phyloP scores from a whole-genome alignment of 768 basidiomycete species.

The Lactarius sanguifluus region DNA sequence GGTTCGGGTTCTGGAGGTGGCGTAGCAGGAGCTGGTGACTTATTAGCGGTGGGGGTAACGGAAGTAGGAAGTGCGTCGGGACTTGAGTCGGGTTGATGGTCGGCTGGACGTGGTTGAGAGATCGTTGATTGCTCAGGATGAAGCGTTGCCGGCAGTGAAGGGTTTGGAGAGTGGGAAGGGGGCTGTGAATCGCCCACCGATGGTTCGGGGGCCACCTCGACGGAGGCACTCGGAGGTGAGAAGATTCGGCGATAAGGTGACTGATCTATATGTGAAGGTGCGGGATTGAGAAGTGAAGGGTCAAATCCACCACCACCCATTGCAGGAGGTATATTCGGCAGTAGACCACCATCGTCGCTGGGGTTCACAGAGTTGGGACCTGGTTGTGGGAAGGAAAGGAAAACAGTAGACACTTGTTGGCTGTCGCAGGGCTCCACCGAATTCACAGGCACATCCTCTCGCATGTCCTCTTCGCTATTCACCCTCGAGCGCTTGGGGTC shows the following conservation, averaged over 20 bases:
- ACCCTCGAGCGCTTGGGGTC: constrained; percentile 26
- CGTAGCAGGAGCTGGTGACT: constrained; percentile 26
- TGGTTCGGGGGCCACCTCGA: constrained; percentile 11
- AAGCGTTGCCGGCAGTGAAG: background rate
- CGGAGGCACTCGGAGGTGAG: constrained; percentile 28
- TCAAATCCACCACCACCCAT: constrained; percentile 27
- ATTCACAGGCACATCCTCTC: constrained; percentile 28
- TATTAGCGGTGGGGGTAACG: constrained; percentile 1
- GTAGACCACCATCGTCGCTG: constrained; percentile 14
- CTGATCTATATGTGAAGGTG: constrained; percentile 12
- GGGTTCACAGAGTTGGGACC: constrained; percentile 3
- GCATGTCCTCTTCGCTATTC: constrained; percentile 29
- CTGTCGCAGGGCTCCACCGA: constrained; percentile 9
- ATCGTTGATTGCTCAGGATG: constrained; percentile 11
- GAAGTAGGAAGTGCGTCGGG: background rate
- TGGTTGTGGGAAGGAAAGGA: constrained; percentile 18
- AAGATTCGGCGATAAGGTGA: constrained; percentile 14
- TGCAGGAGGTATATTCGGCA: constrained; percentile 21
- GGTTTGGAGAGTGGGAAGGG: constrained; percentile 10
- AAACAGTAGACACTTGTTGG: constrained; percentile 23
- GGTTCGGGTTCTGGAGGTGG: constrained; percentile 32
- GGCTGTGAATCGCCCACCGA: background rate
- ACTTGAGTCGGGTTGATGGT: constrained; percentile 1
- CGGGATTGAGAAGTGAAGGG: constrained; percentile 26
- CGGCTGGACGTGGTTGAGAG: background rate